Conservation (phyloP, 306 rosid genomes). For the Rosa chinensis region DNA sequence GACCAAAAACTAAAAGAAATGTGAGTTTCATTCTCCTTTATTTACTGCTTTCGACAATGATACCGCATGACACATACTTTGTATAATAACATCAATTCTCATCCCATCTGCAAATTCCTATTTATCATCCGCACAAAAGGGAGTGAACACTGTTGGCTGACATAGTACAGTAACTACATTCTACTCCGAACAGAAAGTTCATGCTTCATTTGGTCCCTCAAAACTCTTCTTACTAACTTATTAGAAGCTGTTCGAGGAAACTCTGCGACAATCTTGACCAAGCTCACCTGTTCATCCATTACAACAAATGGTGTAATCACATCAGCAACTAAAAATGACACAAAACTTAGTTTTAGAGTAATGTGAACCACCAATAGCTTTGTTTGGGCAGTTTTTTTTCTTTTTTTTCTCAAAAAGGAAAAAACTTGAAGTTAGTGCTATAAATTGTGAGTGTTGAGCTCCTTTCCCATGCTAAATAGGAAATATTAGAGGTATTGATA, state of each 20-base stretch:
- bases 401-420: not conserved
- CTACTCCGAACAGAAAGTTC: constrained; percentile 59
- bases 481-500: constrained; percentile 4
- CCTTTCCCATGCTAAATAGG: not conserved
- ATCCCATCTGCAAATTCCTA: not conserved
- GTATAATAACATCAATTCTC: not conserved
- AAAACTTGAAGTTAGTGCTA: not conserved
- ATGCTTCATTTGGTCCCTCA: constrained; percentile 75
- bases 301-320: not conserved
- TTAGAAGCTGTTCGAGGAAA: constrained; percentile 84
- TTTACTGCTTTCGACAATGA: too few species aligned
- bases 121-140: not conserved
- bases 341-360: not conserved
- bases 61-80: too few species aligned
- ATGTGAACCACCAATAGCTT: not conserved
- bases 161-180: constrained; percentile 30
- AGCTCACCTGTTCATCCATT: constrained; percentile 48
- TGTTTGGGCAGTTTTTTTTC: not conserved
- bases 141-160: not conserved
- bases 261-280: constrained; percentile 54
- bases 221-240: constrained; percentile 73
- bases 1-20: too few species aligned
- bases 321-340: not conserved
- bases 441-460: not conserved
- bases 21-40: too few species aligned